Evolutionary conservation across 768 basidiomycete genomes (phyloP).

Genomic region (Paxillus involutus): DNA sequence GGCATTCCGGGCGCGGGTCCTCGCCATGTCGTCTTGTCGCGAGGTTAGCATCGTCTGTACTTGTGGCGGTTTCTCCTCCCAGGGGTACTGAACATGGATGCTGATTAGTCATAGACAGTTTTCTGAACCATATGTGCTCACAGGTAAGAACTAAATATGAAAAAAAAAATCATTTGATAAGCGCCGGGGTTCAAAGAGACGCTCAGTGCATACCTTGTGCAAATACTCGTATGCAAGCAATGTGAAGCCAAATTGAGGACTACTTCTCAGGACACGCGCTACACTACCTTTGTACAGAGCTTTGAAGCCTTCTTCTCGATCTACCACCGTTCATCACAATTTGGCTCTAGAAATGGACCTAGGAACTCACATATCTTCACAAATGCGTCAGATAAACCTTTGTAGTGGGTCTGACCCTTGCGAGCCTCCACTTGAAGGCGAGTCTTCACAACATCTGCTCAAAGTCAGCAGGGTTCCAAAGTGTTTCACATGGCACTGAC

Average conservation of each 20-base stretch:
- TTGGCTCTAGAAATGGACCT: slow-evolving; percentile 5
- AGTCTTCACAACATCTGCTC: slow-evolving; percentile 93
- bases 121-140: slow-evolving; percentile 14
- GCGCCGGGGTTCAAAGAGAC: background rate
- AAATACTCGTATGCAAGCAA: slow-evolving; percentile 78
- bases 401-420: slow-evolving; percentile 89
- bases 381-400: slow-evolving; percentile 87
- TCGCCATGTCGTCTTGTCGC: slow-evolving; percentile 79
- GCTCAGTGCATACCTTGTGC: slow-evolving; percentile 49
- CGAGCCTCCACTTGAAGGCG: slow-evolving; percentile 91
- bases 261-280: slow-evolving; percentile 84
- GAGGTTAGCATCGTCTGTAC: slow-evolving; percentile 71
- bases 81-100: slow-evolving; percentile 66
- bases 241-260: slow-evolving; percentile 94
- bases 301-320: slow-evolving; percentile 83
- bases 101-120: slow-evolving; percentile 1
- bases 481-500: slow-evolving; percentile 38
- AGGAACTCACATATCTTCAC: slow-evolving; percentile 75
- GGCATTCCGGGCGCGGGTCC: slow-evolving; percentile 90
- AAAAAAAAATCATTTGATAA: background rate
- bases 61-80: slow-evolving; percentile 63
- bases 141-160: slow-evolving; percentile 30
- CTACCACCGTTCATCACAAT: slow-evolving; percentile 36
- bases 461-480: slow-evolving; percentile 13
- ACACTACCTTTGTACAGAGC: slow-evolving; percentile 93